Evolutionary conservation across 768 basidiomycete genomes (phyloP).

Genomic region (Rhizopogon vinicolor): DNA sequence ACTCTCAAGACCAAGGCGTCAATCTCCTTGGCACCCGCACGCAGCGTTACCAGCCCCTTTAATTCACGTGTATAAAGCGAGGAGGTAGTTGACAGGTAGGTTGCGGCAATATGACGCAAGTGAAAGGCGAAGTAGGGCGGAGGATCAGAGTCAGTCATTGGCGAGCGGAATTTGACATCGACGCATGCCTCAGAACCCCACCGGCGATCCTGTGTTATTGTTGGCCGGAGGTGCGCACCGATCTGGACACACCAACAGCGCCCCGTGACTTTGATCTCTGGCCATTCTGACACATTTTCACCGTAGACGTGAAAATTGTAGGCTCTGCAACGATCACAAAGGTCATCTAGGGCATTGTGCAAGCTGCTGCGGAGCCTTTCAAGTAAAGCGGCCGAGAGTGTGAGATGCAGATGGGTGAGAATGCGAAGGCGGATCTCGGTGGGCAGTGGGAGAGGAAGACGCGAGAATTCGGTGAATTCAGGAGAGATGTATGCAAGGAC

Average conservation of each 20-base stretch:
- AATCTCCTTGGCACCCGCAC: constrained; percentile 22
- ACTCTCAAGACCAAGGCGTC: constrained; percentile 40
- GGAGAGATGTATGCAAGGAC: constrained; percentile 46
- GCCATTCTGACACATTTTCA: constrained; percentile 48
- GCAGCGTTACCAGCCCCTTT: constrained; percentile 12
- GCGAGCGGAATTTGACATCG: constrained; percentile 27
- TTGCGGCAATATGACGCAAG: constrained; percentile 42
- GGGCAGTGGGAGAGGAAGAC: constrained; percentile 32
- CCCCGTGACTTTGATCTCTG: constrained; percentile 39
- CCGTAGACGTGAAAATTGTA: constrained; percentile 54
- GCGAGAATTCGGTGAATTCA: constrained; percentile 31
- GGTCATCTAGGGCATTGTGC: constrained; percentile 17
- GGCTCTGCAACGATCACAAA: constrained; percentile 46
- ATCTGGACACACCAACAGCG: constrained; percentile 41
- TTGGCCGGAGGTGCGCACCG: constrained; percentile 8
- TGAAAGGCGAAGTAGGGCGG: constrained; percentile 29
- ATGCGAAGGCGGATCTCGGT: constrained; percentile 50
- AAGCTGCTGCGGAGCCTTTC: constrained; percentile 39
- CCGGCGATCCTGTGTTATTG: not conserved
- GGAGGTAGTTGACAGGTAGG: constrained; percentile 38
- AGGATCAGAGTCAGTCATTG: constrained; percentile 23
- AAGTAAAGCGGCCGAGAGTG: constrained; percentile 38
- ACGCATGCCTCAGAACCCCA: constrained; percentile 8
- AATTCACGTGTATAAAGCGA: constrained; percentile 22
- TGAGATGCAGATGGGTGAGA: constrained; percentile 41